These are phyloP conservation scores for Coemansia sp. DNA, from an alignment of 371 early-diverging fungal species.

Conservation along the genomic window DNA sequence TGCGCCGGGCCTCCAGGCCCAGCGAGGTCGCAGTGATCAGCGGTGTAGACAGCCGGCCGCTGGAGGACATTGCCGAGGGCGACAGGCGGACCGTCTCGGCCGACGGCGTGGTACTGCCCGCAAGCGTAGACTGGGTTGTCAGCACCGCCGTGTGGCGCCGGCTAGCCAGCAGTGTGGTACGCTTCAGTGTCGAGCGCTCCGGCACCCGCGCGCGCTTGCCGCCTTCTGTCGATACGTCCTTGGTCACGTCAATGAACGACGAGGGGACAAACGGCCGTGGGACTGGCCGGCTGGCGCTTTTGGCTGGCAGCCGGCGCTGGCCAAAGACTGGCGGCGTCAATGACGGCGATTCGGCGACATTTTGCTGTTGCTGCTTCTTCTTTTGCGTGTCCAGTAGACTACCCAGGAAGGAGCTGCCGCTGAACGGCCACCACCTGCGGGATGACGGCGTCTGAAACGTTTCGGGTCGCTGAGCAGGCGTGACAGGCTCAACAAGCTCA, in stretches of 20 bases:
- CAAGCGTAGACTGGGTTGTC: slow-evolving; percentile 2
- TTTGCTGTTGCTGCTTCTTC: neutral
- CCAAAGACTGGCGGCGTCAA: neutral
- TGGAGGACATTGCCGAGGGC: neutral
- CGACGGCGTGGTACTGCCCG: neutral
- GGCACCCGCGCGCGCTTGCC: slow-evolving; percentile 15
- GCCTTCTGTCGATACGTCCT: neutral
- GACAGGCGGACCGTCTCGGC: slow-evolving; percentile 1
- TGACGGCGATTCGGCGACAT: slow-evolving; percentile 2
- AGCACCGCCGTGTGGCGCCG: slow-evolving; percentile 12
- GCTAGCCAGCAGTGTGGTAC: slow-evolving; percentile 2
- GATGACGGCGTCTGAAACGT: slow-evolving; percentile 9
- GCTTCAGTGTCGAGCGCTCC: slow-evolving; percentile 16
- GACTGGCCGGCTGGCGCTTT: neutral
- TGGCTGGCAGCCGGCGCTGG: slow-evolving; percentile 14
- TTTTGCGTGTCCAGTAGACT: slow-evolving; percentile 4
- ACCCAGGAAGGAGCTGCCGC: slow-evolving; percentile 16
- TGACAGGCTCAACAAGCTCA: neutral
- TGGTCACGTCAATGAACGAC: slow-evolving; percentile 37
- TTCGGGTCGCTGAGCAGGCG: neutral
- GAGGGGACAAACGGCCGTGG: slow-evolving; percentile 25
- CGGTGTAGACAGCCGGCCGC: slow-evolving; percentile 12
- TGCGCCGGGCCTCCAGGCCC: slow-evolving; percentile 33
- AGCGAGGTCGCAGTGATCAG: slow-evolving; percentile 29
- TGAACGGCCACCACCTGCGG: slow-evolving; percentile 43